Evolutionary conservation across 257 asterid genomes (phyloP), one percentile per base, ranked within the genome.

Genomic region (Euphrasia confusa): DNA sequence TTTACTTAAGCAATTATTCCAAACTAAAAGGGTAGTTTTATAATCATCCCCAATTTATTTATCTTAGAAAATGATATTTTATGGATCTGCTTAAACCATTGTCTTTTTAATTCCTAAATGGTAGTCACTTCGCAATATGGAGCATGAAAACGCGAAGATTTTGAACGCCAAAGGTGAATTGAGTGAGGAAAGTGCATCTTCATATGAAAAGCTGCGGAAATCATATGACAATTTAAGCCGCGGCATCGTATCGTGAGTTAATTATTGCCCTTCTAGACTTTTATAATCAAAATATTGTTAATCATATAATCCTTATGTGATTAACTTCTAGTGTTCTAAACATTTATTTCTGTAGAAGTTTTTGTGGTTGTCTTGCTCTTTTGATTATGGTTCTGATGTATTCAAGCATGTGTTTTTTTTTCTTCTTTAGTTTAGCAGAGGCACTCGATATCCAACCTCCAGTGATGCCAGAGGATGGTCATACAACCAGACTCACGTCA

Each of bases 401-500:
- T 35, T 7, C 48, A 10, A 58, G 58, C 9, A 17, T 58, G 10
- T 66, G 2, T n/a, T 28, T 54, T 62, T 10, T 33, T 49, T 62
- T 10, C 28, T 74, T 53, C 40, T 83, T 75, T 72, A 93, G 99
- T 58, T 82, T 93, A 70, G 96, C 99, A 12, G 99, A 93, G 80
- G 94, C 99, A 65, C 88, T 93, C 53, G 99, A 93, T 78, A 79
- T 85, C 87, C 95, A 89, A 70, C 95, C 95, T 77, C 99, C 96
- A 18, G 89, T 79, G 74, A 85, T 93, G 99, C 99, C 97, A 4
- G 99, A 89, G 82, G 99, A 93, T 79, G 89, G 94, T 64, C 96
- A 85, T 76, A 93, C 99, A 53, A 93, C 99, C 69, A 83, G 99
- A 77, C 82, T 93, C 75, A 80, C 94, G 68, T 84, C 95, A 50